Conservation (phyloP, 257 asterid genomes). For the Datura wrightii region DNA sequence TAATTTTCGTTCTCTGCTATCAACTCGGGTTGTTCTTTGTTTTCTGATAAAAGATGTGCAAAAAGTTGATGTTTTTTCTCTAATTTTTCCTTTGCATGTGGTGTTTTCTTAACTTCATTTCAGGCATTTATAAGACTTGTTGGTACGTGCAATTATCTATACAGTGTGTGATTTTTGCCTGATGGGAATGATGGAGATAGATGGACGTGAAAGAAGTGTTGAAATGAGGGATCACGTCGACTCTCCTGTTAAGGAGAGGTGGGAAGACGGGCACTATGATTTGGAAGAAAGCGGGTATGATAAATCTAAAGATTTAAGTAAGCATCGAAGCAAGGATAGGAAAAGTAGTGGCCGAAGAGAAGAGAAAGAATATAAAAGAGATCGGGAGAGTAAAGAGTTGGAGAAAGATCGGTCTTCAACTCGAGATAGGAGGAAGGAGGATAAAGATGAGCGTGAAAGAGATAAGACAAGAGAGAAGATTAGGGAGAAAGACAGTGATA, state of each 20-base stretch:
- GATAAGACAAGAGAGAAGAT: constrained; percentile 58
- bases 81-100: neutral
- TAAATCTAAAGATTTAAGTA: constrained; percentile 55
- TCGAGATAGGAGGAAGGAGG: constrained; percentile 76
- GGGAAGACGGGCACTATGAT: constrained; percentile 61
- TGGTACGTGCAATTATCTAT: neutral
- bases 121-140: neutral
- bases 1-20: neutral
- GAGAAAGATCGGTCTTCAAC: constrained; percentile 53
- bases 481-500: constrained; percentile 63
- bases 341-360: constrained; percentile 62
- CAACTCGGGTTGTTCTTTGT: neutral
- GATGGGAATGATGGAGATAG: constrained; percentile 49
- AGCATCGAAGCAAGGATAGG: constrained; percentile 67
- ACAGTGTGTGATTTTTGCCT: neutral
- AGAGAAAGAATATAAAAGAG: constrained; percentile 71
- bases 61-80: neutral
- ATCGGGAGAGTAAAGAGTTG: constrained; percentile 54
- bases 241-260: constrained; percentile 55
- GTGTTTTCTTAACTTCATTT: neutral
- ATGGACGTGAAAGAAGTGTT: constrained; percentile 54
- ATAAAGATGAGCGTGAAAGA: constrained; percentile 64
- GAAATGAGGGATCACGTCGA: constrained; percentile 63
- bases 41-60: neutral
- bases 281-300: constrained; percentile 54